Evolutionary conservation across 75 land plant species (phyloP).

Genomic region (Picea sitchensis): DNA sequence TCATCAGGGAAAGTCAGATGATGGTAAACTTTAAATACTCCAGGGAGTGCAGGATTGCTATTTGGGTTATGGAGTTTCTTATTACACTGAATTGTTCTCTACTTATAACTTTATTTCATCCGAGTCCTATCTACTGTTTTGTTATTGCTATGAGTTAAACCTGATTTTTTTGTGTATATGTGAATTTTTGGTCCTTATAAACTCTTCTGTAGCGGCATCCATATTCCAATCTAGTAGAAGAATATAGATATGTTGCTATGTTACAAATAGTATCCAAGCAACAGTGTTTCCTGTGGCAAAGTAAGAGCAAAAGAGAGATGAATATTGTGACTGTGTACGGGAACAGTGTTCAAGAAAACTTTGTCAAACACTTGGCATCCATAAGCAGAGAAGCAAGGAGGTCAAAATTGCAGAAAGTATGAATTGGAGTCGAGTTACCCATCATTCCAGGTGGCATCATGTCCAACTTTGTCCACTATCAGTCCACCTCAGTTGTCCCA

Average conservation of each 20-base stretch:
- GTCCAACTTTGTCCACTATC: background rate
- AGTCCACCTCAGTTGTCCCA: background rate
- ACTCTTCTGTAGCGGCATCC: background rate
- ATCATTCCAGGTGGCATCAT: background rate
- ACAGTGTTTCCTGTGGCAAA: background rate
- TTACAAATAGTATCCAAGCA: background rate
- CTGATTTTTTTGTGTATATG: background rate
- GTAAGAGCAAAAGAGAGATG: background rate
- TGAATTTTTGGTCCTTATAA: slow-evolving; percentile 1
- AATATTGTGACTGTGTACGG: background rate
- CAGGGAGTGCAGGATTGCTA: background rate
- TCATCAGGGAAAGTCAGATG: background rate
- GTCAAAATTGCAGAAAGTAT: background rate
- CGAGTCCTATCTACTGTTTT: background rate
- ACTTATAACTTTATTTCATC: background rate
- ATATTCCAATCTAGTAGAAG: background rate
- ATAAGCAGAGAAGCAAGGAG: background rate
- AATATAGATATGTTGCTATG: background rate
- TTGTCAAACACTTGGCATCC: background rate
- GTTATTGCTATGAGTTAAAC: background rate
- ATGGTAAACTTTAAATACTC: background rate
- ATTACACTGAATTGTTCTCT: background rate
- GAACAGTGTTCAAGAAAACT: background rate
- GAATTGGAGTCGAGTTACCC: too few species aligned
- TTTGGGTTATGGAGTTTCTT: background rate